These are phyloP conservation scores for Coniosporium apollinis DNA, from an alignment of 495 filamentous ascomycete genomes.

Conservation along the genomic window DNA sequence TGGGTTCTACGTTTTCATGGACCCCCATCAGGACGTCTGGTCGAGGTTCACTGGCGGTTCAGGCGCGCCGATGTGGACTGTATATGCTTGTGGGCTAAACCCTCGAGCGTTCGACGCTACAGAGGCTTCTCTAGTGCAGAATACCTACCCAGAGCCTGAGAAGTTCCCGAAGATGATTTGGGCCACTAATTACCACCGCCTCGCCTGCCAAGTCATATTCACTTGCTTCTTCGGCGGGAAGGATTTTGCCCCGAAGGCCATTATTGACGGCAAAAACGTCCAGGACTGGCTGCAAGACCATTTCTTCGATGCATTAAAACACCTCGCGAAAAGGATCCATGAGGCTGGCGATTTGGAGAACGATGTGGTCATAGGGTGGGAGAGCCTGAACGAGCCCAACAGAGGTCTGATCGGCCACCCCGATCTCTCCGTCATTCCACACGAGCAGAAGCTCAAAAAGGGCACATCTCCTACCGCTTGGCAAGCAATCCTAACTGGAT, in stretches of 20 bases:
- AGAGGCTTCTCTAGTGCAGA: slow-evolving; percentile 87
- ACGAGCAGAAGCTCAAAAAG: slow-evolving; percentile 81
- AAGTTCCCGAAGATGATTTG: slow-evolving; percentile 97
- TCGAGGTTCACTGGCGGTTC: slow-evolving; percentile 87
- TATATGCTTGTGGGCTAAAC: slow-evolving; percentile 85
- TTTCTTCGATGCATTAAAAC: slow-evolving; percentile 59
- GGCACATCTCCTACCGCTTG: slow-evolving; percentile 89
- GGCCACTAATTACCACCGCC: slow-evolving; percentile 88
- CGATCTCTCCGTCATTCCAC: slow-evolving; percentile 66
- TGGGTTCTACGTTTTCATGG: slow-evolving; percentile 93
- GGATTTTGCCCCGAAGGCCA: slow-evolving; percentile 89
- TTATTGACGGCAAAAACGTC: slow-evolving; percentile 88
- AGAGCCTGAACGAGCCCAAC: slow-evolving; percentile 89
- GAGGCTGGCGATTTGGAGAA: slow-evolving; percentile 82
- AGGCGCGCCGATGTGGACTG: slow-evolving; percentile 92
- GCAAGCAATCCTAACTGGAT: slow-evolving; percentile 82
- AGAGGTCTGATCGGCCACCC: slow-evolving; percentile 74
- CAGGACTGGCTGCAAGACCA: slow-evolving; percentile 90
- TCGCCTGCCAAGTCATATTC: slow-evolving; percentile 81
- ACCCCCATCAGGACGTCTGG: slow-evolving; percentile 97
- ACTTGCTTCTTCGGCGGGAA: slow-evolving; percentile 87
- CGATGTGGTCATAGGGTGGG: slow-evolving; percentile 85
- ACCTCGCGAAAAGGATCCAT: slow-evolving; percentile 69
- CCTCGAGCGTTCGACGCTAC: slow-evolving; percentile 70
- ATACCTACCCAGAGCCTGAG: slow-evolving; percentile 74